Percentiles rank a stretch among this genome's conserved stretches.
Conservation (phyloP, 495 filamentous ascomycete genomes). For the Hypomontagnella monticulosa region DNA sequence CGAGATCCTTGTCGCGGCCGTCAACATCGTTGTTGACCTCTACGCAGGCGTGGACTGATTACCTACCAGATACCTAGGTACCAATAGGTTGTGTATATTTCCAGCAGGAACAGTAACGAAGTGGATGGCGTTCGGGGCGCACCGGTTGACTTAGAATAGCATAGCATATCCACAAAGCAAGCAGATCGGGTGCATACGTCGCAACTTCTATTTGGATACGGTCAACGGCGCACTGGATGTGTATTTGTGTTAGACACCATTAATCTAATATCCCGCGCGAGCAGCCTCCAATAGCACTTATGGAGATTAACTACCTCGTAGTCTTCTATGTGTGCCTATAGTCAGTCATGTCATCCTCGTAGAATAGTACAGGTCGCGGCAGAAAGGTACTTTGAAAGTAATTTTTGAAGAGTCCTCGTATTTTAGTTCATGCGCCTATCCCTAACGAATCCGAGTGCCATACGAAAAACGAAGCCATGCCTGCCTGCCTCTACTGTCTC, state of each 20-base stretch:
- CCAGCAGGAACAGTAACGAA: neutral
- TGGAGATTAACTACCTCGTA: too few species aligned
- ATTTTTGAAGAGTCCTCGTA: too few species aligned
- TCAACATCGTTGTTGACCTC: conserved; percentile 96
- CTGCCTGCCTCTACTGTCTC: too few species aligned
- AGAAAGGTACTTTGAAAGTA: too few species aligned
- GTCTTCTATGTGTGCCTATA: too few species aligned
- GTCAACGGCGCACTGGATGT: neutral
- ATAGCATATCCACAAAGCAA: conserved; percentile 6
- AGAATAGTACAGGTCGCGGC: too few species aligned
- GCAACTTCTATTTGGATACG: conserved; percentile 7
- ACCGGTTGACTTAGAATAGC: conserved; percentile 9
- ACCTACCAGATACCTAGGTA: neutral
- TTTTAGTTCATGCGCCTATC: too few species aligned
- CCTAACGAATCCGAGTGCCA: too few species aligned
- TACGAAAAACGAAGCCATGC: too few species aligned
- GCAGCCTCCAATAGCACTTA: too few species aligned
- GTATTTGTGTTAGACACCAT: neutral
- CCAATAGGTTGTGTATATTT: neutral
- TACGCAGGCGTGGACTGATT: conserved; percentile 86
- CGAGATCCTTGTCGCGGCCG: conserved; percentile 91
- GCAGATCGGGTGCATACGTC: neutral
- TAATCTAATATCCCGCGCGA: too few species aligned
- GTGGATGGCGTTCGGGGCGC: conserved; percentile 15
- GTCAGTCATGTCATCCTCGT: too few species aligned